Conservation (phyloP, 345 rosid species). For the Raphanus sativus region DNA sequence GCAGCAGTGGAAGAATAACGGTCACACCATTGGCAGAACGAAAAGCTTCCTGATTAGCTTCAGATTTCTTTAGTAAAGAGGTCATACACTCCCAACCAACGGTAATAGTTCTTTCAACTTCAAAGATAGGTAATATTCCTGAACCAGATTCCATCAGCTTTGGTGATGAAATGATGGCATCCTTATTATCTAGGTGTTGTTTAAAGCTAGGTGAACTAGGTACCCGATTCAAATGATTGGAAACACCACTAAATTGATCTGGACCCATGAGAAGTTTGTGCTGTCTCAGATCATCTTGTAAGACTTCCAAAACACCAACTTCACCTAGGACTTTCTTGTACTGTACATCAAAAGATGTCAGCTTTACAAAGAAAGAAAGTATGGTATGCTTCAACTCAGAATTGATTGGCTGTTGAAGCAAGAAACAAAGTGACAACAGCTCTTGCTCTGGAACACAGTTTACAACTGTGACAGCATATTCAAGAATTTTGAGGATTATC, state of each 20-base stretch:
- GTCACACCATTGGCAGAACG: constrained; percentile 80
- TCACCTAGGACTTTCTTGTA: constrained; percentile 93
- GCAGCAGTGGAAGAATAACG: constrained; percentile 76
- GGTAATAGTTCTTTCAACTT: constrained; percentile 66
- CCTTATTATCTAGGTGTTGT: constrained; percentile 72
- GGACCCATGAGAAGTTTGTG: constrained; percentile 77
- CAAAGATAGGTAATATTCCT: constrained; percentile 71
- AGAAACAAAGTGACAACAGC: constrained; percentile 88
- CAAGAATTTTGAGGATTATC: constrained; percentile 90
- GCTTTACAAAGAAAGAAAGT: constrained; percentile 91
- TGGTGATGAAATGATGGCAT: constrained; percentile 84
- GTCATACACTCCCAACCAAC: constrained; percentile 95
- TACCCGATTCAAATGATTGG: constrained; percentile 53
- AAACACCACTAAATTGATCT: constrained; percentile 45
- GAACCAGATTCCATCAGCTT: constrained; percentile 74
- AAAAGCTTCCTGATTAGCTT: constrained; percentile 73
- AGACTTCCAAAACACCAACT: constrained; percentile 88
- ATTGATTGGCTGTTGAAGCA: constrained; percentile 83
- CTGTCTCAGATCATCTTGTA: constrained; percentile 87
- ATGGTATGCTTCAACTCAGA: constrained; percentile 81
- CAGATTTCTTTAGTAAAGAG: constrained; percentile 83
- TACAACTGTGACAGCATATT: constrained; percentile 94
- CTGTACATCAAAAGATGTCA: constrained; percentile 87
- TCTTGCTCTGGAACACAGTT: constrained; percentile 99
- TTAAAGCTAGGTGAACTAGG: constrained; percentile 77